Evolutionary conservation across 306 rosid genomes (phyloP), one percentile per base, ranked within the genome.

Genomic region (Boehmeria nivea): DNA sequence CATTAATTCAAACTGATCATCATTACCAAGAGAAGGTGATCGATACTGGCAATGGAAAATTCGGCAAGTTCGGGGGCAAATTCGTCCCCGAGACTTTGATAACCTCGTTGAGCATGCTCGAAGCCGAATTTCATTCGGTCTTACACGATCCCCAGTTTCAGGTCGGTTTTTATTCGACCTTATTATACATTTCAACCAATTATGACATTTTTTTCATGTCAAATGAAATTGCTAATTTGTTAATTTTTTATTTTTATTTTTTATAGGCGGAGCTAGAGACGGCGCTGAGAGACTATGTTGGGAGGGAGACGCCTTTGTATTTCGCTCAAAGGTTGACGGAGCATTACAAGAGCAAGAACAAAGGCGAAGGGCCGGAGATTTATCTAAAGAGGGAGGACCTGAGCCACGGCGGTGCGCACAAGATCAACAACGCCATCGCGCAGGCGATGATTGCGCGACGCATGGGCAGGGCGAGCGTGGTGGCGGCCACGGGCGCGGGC

Each of bases 331-430:
- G 87, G 55, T 68, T 87, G 1, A 67, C 94, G 1, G 75, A 81
- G 64, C 51, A 69, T 59, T 74, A 81, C 78, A 83, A 74, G 74
- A 59, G 21, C 76, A 79, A 74, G 74, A 59, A 17, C 1, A 57
- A 60, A 0, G 85, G 95, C 0, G 43, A 65, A 28, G 94, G 95
- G 0, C 81, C 95, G 0, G 81, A 81, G 3, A 79, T 87, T 54
- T 87, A 79, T 73, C 54, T 87, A 6, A 83, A 87, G 72, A 72
- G 95, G 56, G 95, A 87, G 45, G 95, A 87, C 51, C 77, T 87
- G 2, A 81, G 51, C 67, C 94, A 87, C 49, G 15, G 69, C 21
- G 95, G 95, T 0, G 81, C 93, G 0, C 73, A 83, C 75, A 76
- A 81, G 78, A 87, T 87, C 69, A 87, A 87, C 37, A 87, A 87